Evolutionary conservation across 345 rosid species (phyloP), one percentile per base, ranked within the genome.

Genomic region (Melastoma malabathricum): DNA sequence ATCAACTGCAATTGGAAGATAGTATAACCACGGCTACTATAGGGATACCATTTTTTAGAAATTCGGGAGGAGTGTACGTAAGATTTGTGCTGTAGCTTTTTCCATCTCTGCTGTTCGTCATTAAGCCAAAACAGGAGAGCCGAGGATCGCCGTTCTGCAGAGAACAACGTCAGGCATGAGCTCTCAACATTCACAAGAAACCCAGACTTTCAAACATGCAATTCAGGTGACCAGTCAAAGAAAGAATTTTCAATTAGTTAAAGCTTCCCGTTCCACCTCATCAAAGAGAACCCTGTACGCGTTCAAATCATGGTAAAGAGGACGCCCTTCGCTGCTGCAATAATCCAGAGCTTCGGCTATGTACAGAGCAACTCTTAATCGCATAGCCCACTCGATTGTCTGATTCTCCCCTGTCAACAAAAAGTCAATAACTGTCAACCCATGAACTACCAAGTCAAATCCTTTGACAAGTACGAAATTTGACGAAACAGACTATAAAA

Each of bases 231-330:
- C 38, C 7, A 31, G 38, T 31, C 38, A 31, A 31, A 31, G 4
- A 5, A 31, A 31, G 38, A 31, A 31, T 9, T 9, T 31, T 31
- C 38, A 31, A 31, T 7, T 31, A 31, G 10, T 31, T 31, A 31
- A 31, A 31, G 38, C 38, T 31, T 9, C 38, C 38, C 9, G 5
- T 1, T 31, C 38, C 73, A 93, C 97, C 99, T 93, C 92, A 61
- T 93, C 97, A 68, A 93, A 88, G 43, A 88, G 84, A 73, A 93
- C 99, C 72, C 99, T 79, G 57, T 83, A 88, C 51, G 99, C 88
- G 77, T 93, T 93, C 60, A 93, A 59, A 73, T 93, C 99, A 71
- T 88, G 97, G 75, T 93, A 93, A 54, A 88, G 59, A 4, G 94
- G 86, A 60, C 61, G 92, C 27, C 95, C 95, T 64, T 81, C 78